A percentile compares a stretch with the other conserved stretches of the same genome.
phyloP scores from a whole-genome alignment of 2,329 filamentous ascomycete genomes.

The Aciculosporium take region DNA sequence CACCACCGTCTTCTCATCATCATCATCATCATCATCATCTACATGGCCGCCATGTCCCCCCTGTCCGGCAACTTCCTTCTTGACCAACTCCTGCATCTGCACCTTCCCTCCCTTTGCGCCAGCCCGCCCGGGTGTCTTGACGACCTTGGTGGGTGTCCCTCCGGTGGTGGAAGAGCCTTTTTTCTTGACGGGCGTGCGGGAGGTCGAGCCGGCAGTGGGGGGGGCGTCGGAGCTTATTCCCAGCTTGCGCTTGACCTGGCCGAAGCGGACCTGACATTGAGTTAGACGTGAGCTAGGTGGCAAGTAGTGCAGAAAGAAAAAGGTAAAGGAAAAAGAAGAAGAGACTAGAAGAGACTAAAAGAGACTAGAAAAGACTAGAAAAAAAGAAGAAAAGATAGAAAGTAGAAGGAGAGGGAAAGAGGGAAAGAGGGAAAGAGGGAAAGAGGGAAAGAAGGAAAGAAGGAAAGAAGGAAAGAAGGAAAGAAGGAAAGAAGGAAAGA shows the following conservation, averaged over 20 bases:
- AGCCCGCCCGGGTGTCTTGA: conserved; percentile 15
- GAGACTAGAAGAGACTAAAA: background rate
- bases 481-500: background rate
- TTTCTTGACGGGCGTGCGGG: conserved; percentile 12
- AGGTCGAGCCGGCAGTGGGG: conserved; percentile 2
- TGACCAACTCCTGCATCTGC: conserved; percentile 8
- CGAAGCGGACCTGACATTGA: conserved; percentile 29
- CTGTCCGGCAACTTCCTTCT: conserved; percentile 5
- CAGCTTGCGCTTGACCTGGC: conserved; percentile 35
- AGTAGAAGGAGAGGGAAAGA: background rate
- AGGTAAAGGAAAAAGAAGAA: background rate
- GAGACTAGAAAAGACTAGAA: background rate
- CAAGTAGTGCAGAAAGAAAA: background rate
- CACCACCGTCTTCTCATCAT: conserved; percentile 6
- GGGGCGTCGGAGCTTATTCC: conserved; percentile 19
- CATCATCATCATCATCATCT: conserved; percentile 8
- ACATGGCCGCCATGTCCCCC: conserved; percentile 7
- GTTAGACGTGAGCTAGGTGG: too few relatives aligned
- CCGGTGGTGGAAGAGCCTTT: background rate
- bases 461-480: too few relatives aligned
- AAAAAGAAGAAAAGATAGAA: too few relatives aligned
- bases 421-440: background rate
- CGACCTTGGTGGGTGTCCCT: conserved; percentile 16
- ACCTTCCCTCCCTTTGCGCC: conserved; percentile 13
- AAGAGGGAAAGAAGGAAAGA: background rate